Base-by-base conservation (phyloP, 768 basidiomycete genomes). In the Mycena vitilis region DNA sequence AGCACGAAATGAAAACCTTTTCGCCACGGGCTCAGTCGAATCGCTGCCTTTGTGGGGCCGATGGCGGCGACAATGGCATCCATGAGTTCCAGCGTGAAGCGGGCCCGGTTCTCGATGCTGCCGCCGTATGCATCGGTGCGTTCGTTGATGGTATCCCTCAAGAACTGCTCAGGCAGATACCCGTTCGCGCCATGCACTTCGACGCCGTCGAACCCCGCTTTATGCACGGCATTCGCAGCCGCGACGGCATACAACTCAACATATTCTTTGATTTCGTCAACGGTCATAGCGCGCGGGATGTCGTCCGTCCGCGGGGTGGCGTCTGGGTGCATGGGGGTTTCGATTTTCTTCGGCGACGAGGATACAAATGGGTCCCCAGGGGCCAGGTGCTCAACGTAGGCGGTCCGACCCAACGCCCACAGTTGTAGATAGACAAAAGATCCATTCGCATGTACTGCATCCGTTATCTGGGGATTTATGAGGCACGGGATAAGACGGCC, bases 71-170 rank as follows among this genome's bases (percentile, higher is more conserved):
- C 79, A 1, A 91, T 78, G 2, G 86, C 87, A 42, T 86, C 81
- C 9, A 88, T 74, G 45, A 91, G 79, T 66, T 90, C 87, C 8
- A 90, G 77, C 0, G 77, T 73, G 74, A 94, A 92, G 34, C 86
- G 81, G 1, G 82, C 79, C 7, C 93, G 81, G 63, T 85, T 86
- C 75, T 90, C 86, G 36, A 92, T 78, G 52, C 84, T 85, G 2
- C 93, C 92, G 0, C 92, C 92, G 75, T 90, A 94, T 52, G 83
- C 78, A 74, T 93, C 91, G 9, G 84, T 87, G 30, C 90, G 83
- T 11, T 82, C 72, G 76, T 92, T 92, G 38, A 79, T 79, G 23
- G 80, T 73, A 25, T 85, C 81, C 73, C 89, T 87, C 10, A 89
- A 68, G 81, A 92, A 91, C 74, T 92, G 89, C 71, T 91, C 88